Evolutionary conservation across 169 alveolate species (phyloP).

Genomic region (Plasmodium fragile): DNA sequence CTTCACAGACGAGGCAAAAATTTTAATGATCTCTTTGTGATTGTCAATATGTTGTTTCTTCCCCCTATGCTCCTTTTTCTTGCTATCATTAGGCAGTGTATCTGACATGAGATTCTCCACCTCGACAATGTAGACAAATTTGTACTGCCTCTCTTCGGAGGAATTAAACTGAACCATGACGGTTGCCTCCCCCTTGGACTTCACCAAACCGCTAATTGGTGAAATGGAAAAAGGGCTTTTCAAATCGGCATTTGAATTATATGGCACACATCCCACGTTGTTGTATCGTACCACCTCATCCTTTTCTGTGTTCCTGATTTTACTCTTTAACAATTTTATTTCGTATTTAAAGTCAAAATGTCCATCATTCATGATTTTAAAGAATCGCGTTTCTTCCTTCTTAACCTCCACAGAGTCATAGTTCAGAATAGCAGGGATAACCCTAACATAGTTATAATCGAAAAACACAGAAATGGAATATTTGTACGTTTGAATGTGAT

Average conservation of each 20-base stretch:
- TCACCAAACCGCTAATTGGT: slow-evolving; percentile 40
- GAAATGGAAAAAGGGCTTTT: slow-evolving; percentile 46
- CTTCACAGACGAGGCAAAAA: slow-evolving; percentile 64
- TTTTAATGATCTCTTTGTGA: slow-evolving; percentile 30
- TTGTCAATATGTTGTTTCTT: neutral
- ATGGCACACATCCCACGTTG: neutral
- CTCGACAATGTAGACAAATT: slow-evolving; percentile 47
- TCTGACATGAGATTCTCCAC: slow-evolving; percentile 25
- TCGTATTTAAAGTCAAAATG: slow-evolving; percentile 63
- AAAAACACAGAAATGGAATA: slow-evolving; percentile 35
- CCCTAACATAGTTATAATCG: slow-evolving; percentile 58
- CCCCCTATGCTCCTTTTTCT: neutral
- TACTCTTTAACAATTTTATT: slow-evolving; percentile 38
- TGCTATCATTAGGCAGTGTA: neutral
- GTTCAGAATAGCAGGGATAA: slow-evolving; percentile 44
- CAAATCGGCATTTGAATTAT: neutral
- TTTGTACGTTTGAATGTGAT: slow-evolving; percentile 64
- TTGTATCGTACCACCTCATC: neutral
- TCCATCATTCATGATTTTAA: slow-evolving; percentile 70
- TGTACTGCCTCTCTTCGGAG: slow-evolving; percentile 53
- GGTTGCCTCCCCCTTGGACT: slow-evolving; percentile 63
- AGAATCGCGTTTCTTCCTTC: slow-evolving; percentile 57
- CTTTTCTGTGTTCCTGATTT: slow-evolving; percentile 40
- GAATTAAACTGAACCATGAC: slow-evolving; percentile 61
- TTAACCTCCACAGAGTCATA: slow-evolving; percentile 49